phyloP scores from a whole-genome alignment of 495 filamentous ascomycete genomes.

The Lophiostoma macrostomum region DNA sequence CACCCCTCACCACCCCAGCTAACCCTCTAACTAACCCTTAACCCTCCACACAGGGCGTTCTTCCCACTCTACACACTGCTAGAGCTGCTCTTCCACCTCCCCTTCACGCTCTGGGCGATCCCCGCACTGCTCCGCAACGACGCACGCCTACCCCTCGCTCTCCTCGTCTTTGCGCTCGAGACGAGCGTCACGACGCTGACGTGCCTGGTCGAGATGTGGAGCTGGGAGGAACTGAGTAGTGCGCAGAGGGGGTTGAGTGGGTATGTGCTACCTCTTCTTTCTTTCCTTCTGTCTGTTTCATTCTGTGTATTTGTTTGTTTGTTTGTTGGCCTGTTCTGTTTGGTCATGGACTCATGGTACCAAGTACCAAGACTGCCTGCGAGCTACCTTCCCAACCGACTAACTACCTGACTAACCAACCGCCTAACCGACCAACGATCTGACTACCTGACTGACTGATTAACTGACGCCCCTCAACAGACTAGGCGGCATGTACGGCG shows the following conservation, averaged over 20 bases:
- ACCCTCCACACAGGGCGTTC: constrained; percentile 49
- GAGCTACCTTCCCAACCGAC: no score
- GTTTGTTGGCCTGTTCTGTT: no score
- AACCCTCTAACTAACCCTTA: not conserved
- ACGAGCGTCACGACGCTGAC: constrained; percentile 68
- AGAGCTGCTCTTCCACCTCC: constrained; percentile 67
- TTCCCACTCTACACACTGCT: constrained; percentile 66
- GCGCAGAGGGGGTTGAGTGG: constrained; percentile 50
- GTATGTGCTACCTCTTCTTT: no score
- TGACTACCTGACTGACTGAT: no score
- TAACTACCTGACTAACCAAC: no score
- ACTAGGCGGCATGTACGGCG: constrained; percentile 64
- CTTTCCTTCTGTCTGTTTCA: no score
- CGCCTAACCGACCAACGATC: no score
- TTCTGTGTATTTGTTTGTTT: no score
- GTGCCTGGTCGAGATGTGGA: constrained; percentile 60
- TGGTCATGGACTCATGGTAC: no score
- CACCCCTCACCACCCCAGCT: constrained; percentile 1
- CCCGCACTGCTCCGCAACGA: constrained; percentile 51
- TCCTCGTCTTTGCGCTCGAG: constrained; percentile 67
- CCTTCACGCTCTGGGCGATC: constrained; percentile 64
- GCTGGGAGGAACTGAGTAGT: constrained; percentile 36
- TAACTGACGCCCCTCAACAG: no score
- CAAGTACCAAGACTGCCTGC: no score
- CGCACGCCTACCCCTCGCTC: constrained; percentile 58